Evolutionary conservation across 2,329 filamentous ascomycete species (phyloP), one percentile per base, ranked within the genome.

Genomic region (Cytospora piceae): DNA sequence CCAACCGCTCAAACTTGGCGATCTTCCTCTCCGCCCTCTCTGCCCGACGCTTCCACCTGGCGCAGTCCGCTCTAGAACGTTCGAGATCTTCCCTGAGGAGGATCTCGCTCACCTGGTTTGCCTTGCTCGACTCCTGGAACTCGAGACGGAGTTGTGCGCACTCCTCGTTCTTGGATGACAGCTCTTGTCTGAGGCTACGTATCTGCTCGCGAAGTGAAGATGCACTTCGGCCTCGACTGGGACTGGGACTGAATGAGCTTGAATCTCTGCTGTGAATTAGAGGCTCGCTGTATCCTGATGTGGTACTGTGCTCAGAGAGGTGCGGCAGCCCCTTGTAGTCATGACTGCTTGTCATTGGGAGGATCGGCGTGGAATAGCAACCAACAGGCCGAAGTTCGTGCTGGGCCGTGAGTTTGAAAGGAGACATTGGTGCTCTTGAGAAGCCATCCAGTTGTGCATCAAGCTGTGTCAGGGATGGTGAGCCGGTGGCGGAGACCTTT

Each of bases 131-230:
- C 46, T 68, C 57, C 42, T 68, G 63, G 17, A 66, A 57, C n/a
- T 58, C 60, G 11, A 63, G 55, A 31, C 59, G 66, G 20, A 68
- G 59, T 32, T 66, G 53, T 3, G 53, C 42, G 27, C 46, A 68
- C 7, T 66, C 66, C 49, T 63, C 66, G 29, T 53, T 63, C 46
- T 52, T 66, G 34, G 59, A 49, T 29, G 66, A 66, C 17, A 68
- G 55, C 39, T 66, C 63, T 20, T 54, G 58, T 22, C 63, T 66
- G 7, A 68, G 63, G 29, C 56, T 63, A 49, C 59, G 63, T 34
- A 68, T 55, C 60, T 68, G 66, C n/a, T 68, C 66, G 31, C 56
- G 63, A 17, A 68, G 59, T 15, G 63, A 68, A 6, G 66, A 66
- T 52, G 52, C 56, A 59, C 58, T 61, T 15, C 46, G 66, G 22